These are phyloP conservation scores for Dunaliella primolecta DNA, from an alignment of 139 green algal genomes.

Conservation along the genomic window DNA sequence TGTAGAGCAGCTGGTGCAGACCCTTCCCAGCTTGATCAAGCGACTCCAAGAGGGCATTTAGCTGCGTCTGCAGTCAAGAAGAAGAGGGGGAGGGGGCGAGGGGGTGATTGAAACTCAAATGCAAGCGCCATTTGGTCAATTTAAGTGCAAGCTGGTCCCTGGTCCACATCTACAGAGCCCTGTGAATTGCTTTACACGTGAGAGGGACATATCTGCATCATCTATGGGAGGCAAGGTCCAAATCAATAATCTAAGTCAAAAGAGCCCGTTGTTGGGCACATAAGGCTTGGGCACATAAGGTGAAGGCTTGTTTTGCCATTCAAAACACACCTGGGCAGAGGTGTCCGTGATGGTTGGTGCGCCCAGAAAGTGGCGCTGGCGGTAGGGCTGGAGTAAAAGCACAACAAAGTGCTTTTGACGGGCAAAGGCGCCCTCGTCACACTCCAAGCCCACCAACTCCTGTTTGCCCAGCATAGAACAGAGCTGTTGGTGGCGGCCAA, in stretches of 20 bases:
- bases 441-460: neutral
- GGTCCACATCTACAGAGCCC: neutral
- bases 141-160: too few relatives aligned
- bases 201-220: neutral
- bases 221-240: neutral
- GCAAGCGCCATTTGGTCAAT: too few relatives aligned
- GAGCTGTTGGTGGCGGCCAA: neutral
- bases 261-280: too few relatives aligned
- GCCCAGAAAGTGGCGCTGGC: neutral
- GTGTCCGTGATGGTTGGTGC: neutral
- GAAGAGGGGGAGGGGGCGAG: neutral
- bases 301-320: neutral
- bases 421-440: neutral
- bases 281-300: too few relatives aligned
- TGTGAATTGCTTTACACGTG: neutral
- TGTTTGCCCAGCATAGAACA: neutral
- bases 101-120: neutral
- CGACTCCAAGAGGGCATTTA: neutral
- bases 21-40: neutral
- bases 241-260: too few relatives aligned
- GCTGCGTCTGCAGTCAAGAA: neutral
- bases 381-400: neutral
- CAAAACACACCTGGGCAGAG: neutral
- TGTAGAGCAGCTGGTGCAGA: neutral
- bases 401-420: neutral